phyloP scores from a whole-genome alignment of 805 yeast genomes.

The Saturnispora dispora region DNA sequence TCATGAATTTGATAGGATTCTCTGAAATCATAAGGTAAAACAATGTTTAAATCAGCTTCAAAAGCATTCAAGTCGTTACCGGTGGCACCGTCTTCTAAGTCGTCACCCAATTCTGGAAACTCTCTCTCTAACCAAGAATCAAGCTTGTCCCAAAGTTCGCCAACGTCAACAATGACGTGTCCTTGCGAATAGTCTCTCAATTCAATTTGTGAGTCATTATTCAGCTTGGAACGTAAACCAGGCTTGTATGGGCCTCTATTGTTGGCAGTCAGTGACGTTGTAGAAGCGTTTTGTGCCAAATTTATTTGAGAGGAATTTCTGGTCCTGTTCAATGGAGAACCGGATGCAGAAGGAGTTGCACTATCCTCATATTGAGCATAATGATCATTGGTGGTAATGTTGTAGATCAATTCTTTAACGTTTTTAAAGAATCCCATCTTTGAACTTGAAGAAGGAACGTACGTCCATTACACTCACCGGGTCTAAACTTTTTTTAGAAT shows the following conservation, averaged over 20 bases:
- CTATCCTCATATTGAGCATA: conserved; percentile 44
- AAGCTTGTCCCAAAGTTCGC: conserved; percentile 81
- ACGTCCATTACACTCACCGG: not conserved
- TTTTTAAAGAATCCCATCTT: conserved; percentile 24
- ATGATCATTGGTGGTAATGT: conserved; percentile 50
- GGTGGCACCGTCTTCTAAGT: conserved; percentile 73
- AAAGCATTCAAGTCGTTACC: conserved; percentile 70
- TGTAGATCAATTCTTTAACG: conserved; percentile 33
- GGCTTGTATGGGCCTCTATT: conserved; percentile 31
- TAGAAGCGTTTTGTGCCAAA: conserved; percentile 24
- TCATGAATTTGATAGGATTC: conserved; percentile 79
- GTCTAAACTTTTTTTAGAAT: not conserved
- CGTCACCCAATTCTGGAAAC: conserved; percentile 73
- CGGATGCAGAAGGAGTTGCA: conserved; percentile 22
- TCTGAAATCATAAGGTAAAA: conserved; percentile 71
- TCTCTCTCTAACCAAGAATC: conserved; percentile 73
- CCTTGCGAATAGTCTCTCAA: conserved; percentile 35
- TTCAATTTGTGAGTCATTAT: conserved; percentile 48
- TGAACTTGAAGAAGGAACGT: not conserved
- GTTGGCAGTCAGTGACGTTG: conserved; percentile 18
- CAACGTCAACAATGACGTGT: conserved; percentile 54
- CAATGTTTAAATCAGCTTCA: conserved; percentile 69
- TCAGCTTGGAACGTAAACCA: conserved; percentile 31
- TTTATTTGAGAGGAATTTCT: conserved; percentile 23
- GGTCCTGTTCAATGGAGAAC: conserved; percentile 20